Evolutionary conservation across 129 eudicot genomes (phyloP), one percentile per base, ranked within the genome.

Genomic region (Helianthus tuberosus): DNA sequence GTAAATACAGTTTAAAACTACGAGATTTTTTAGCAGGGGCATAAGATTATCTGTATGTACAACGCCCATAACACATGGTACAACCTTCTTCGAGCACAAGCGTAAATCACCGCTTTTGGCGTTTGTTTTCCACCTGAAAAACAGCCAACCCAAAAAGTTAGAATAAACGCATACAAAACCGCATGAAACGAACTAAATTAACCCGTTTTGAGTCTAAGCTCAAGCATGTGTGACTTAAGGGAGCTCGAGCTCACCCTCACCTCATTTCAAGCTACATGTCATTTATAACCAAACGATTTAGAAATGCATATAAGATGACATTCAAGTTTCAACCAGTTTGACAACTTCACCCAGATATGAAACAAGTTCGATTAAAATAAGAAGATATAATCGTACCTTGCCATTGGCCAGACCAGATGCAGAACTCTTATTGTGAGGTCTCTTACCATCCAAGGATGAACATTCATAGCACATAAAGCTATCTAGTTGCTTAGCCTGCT

Each of bases 391-490:
- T 52, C 66, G 67, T 32, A 88, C 93, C 89, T 85, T 83, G 84
- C 82, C 88, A 74, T 83, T 80, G 63, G 53, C 55, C 13, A 60
- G 49, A 32, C 84, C 29, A 20, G 88, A 66, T 39, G 80, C 25
- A 20, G 83, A 69, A 50, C 48, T 12, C 71, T 61, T 75, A 5
- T 17, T 81, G 57, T 53, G 73, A 59, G 84, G 71, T 64, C 83
- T 88, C 25, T 36, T 74, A 25, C 71, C 78, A 59, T 78, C 76
- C 59, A 62, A 71, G 53, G 83, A 47, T 72, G 76, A 38, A 79
- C 91, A 88, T 29, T 85, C 89, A 68, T 76, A 54, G 73, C 96
- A 90, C 69, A 81, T 53, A 64, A 87, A 90, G 69, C 72, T 78
- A 71, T 84, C 92, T 53, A 89, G 74, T 69, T 53, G 76, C 79